These are phyloP conservation scores for Vicia villosa DNA, from an alignment of 306 rosid species.

Conservation along the genomic window DNA sequence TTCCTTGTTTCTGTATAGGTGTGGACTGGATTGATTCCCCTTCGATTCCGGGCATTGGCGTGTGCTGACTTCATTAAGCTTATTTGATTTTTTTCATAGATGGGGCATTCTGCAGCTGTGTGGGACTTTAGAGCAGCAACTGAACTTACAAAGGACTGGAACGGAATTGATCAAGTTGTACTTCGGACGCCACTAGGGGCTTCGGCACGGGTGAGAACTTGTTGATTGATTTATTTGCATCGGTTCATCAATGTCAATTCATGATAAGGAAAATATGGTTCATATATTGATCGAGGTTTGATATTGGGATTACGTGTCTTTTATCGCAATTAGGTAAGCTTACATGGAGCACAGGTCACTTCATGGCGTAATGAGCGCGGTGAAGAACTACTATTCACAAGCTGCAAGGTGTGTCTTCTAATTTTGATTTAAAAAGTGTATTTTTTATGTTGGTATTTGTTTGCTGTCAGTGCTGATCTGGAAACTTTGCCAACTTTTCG, in stretches of 20 bases:
- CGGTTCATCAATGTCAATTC: conserved; percentile 9
- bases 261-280: conserved; percentile 10
- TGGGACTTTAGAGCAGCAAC: conserved; percentile 72
- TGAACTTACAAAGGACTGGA: conserved; percentile 72
- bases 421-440: conserved; percentile 7
- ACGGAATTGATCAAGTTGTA: conserved; percentile 68
- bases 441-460: neutral
- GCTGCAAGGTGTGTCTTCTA: conserved; percentile 65
- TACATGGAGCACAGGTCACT: conserved; percentile 88
- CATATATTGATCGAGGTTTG: too few relatives aligned
- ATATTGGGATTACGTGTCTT: conserved; percentile 24
- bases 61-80: conserved; percentile 24
- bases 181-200: conserved; percentile 77
- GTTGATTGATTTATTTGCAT: conserved; percentile 8
- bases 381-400: conserved; percentile 88
- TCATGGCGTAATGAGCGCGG: conserved; percentile 88
- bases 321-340: conserved; percentile 69
- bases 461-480: neutral
- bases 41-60: conserved; percentile 25
- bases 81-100: conserved; percentile 36
- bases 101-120: conserved; percentile 82
- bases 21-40: conserved; percentile 24
- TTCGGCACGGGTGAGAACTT: conserved; percentile 65
- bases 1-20: conserved; percentile 31
- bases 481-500: conserved; percentile 21